These are phyloP conservation scores for Lactarius tabidus DNA, from an alignment of 768 basidiomycete species.

Conservation along the genomic window DNA sequence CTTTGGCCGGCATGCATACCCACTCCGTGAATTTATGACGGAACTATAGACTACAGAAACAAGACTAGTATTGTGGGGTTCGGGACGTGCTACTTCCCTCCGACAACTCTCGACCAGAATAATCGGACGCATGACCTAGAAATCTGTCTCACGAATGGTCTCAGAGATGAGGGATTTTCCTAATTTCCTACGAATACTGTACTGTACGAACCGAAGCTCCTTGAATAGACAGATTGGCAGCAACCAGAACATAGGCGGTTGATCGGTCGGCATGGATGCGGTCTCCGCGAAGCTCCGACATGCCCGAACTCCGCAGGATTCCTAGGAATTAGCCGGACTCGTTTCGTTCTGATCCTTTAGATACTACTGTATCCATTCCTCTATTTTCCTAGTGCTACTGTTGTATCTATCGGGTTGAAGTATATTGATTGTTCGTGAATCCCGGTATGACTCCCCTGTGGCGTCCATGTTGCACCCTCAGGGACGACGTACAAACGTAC, in stretches of 20 bases:
- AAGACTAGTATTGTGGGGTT: background rate
- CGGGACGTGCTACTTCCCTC: background rate
- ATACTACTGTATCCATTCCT: background rate
- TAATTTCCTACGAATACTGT: background rate
- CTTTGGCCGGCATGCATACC: background rate
- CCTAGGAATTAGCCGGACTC: background rate
- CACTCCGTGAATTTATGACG: background rate
- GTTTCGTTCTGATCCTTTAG: background rate
- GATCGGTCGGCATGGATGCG: background rate
- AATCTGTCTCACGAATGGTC: background rate
- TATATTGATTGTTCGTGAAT: background rate
- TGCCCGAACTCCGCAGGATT: background rate
- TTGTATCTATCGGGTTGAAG: background rate
- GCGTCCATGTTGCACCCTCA: background rate
- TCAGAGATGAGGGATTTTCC: too few species aligned
- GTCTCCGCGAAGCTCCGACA: background rate
- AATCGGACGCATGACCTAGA: background rate
- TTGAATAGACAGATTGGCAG: background rate
- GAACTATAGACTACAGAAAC: too few species aligned
- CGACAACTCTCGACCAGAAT: background rate
- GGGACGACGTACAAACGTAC: background rate
- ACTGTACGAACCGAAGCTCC: background rate
- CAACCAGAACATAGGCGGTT: too few species aligned
- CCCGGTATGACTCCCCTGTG: background rate
- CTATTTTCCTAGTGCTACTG: background rate